Evolutionary conservation across 2,329 filamentous ascomycete genomes (phyloP), one percentile per base, ranked within the genome.

Genomic region (Graphiopsis chlorocephala): DNA sequence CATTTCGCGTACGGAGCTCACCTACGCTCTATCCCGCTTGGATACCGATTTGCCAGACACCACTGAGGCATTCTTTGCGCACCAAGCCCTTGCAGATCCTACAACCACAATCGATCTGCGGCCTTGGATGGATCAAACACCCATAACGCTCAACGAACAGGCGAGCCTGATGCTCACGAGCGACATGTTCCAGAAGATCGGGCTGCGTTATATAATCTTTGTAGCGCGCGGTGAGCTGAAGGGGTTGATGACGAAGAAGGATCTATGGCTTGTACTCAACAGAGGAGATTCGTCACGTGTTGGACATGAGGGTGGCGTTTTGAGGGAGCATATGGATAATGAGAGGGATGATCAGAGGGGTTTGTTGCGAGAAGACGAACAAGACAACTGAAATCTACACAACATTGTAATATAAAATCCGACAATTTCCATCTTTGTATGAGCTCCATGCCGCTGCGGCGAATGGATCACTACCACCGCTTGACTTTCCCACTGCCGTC

Each of bases 121-220:
- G 8, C 93, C 93, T 2, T 99, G 95, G 95, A 97, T 99, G 93
- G 95, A 99, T 77, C 94, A 97, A 77, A 99, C 95, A 0, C 95
- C 95, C 0, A 90, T 99, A 55, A 98, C 95, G 0, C 83, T 98
- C 20, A 91, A 92, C 48, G 88, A 87, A 25, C 86, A 88, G 68
- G 88, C 88, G 17, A 89, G 84, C 65, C 87, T 99, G 66, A 88
- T 93, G 74, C 85, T 98, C n/a, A 92, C 91, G 3, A 89, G 96
- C 26, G 89, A 86, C 64, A 96, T 99, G 84, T 98, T 99, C 78
- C 93, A 97, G 80, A 94, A 94, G 75, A 86, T 99, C 10, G 95
- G 95, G 23, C 80, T 99, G 67, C 86, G 94, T 59, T 97, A 98
- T 79, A 87, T 99, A 5, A 80, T 98, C 3, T 96, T 98, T 75